Evolutionary conservation across 2,329 filamentous ascomycete species (phyloP).

Genomic region (Botrytis medusae): DNA sequence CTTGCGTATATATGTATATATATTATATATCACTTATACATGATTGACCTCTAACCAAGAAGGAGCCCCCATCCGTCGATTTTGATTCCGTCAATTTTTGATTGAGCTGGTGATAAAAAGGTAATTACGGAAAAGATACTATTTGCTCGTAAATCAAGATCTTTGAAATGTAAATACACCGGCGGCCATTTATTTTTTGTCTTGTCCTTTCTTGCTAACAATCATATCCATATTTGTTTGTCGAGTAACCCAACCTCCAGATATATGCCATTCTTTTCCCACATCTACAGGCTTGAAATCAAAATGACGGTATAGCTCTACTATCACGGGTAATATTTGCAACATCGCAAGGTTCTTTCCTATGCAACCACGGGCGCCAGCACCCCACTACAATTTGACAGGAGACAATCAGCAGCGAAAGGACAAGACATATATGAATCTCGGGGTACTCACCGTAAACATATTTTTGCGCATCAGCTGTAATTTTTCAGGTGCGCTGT

Average conservation of each 20-base stretch:
- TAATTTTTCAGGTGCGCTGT: conserved; percentile 31
- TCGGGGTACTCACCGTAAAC: neutral
- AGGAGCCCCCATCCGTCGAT: no score
- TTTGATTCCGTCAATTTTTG: no score
- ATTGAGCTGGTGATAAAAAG: no score
- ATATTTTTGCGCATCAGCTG: conserved; percentile 43
- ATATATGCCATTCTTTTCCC: conserved; percentile 41
- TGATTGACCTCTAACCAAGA: no score
- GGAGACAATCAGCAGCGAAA: neutral
- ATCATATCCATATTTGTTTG: conserved; percentile 29
- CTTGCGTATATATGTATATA: no score
- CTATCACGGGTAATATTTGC: conserved; percentile 42
- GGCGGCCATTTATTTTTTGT: no score
- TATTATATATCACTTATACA: no score
- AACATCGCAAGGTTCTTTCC: conserved; percentile 42
- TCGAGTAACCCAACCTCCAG: conserved; percentile 44
- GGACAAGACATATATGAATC: no score
- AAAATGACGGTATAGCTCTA: conserved; percentile 38
- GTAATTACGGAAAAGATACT: no score
- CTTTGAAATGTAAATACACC: no score
- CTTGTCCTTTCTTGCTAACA: neutral
- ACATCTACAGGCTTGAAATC: conserved; percentile 37
- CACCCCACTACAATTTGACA: conserved; percentile 36
- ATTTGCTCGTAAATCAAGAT: no score
- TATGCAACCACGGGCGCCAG: conserved; percentile 43